These are phyloP conservation scores for Conticribra weissflogii DNA, from an alignment of 108 stramenopile genomes.

Conservation along the genomic window DNA sequence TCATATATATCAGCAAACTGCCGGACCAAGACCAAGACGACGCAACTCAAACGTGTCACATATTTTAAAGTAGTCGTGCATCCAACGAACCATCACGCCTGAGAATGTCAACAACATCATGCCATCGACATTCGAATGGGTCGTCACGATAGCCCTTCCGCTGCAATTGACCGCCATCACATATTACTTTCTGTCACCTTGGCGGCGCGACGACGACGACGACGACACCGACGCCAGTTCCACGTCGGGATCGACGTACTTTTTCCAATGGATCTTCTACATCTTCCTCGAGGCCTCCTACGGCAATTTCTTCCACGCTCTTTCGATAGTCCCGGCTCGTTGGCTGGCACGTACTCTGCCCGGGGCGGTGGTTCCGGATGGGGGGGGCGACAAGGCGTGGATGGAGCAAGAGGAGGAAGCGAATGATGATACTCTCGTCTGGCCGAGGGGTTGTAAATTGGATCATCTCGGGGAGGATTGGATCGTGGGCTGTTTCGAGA, in stretches of 20 bases:
- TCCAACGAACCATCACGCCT: too few relatives aligned
- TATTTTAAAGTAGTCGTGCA: too few relatives aligned
- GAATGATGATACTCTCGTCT: slow-evolving; percentile 28
- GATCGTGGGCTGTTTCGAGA: not conserved
- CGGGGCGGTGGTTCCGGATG: slow-evolving; percentile 26
- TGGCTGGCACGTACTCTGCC: slow-evolving; percentile 24
- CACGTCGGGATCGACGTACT: slow-evolving; percentile 1
- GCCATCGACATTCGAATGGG: slow-evolving; percentile 12
- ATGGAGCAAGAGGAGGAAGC: slow-evolving; percentile 25
- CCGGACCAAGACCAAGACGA: too few relatives aligned
- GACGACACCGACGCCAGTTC: not conserved
- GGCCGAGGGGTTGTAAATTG: slow-evolving; percentile 7
- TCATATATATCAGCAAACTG: too few relatives aligned
- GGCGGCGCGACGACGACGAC: not conserved
- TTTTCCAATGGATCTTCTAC: slow-evolving; percentile 24
- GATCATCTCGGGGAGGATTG: not conserved
- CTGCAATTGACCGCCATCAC: slow-evolving; percentile 14
- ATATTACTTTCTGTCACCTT: not conserved
- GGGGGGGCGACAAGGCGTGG: slow-evolving; percentile 17
- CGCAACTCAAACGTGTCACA: too few relatives aligned
- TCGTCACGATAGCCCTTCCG: slow-evolving; percentile 4
- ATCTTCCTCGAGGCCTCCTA: slow-evolving; percentile 37
- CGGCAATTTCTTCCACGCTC: slow-evolving; percentile 28
- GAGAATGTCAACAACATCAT: too few relatives aligned
- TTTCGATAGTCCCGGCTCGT: slow-evolving; percentile 20